Evolutionary conservation across 2,329 filamentous ascomycete genomes (phyloP).

Genomic region (Penicillium sp.): DNA sequence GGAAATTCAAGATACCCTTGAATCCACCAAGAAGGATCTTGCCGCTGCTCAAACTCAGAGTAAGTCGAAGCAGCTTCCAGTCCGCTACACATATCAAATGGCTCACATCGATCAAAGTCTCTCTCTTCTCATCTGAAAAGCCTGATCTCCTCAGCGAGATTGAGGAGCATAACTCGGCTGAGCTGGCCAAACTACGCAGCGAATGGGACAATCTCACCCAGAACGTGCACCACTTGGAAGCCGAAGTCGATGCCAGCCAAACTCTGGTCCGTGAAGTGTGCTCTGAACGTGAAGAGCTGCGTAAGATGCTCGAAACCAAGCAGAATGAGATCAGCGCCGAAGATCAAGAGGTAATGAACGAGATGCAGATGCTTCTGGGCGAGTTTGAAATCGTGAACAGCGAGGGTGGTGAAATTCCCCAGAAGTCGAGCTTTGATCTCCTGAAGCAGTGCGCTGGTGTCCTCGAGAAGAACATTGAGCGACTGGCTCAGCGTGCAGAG

Average conservation of each 20-base stretch:
- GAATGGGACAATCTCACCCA: conserved; percentile 41
- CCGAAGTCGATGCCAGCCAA: conserved; percentile 45
- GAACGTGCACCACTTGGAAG: conserved; percentile 43
- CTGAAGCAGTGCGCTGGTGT: conserved; percentile 54
- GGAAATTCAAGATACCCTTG: conserved; percentile 42
- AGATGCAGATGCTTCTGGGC: conserved; percentile 47
- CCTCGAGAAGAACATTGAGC: conserved; percentile 58
- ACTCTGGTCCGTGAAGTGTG: conserved; percentile 44
- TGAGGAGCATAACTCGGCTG: conserved; percentile 41
- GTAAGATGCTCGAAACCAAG: conserved; percentile 44
- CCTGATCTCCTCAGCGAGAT: conserved; percentile 43
- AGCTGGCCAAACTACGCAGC: conserved; percentile 39
- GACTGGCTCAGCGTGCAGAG: conserved; percentile 48
- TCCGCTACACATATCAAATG: background rate
- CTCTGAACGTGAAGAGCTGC: conserved; percentile 45
- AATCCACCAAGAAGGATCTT: conserved; percentile 42
- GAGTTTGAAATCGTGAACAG: conserved; percentile 44
- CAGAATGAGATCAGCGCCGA: conserved; percentile 46
- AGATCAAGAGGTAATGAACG: conserved; percentile 45
- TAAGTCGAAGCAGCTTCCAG: conserved; percentile 27
- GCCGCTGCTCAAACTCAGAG: conserved; percentile 42
- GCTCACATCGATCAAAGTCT: conserved; percentile 36
- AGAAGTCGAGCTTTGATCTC: conserved; percentile 45
- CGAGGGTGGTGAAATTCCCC: conserved; percentile 36
- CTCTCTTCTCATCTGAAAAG: conserved; percentile 43